Percentiles rank a stretch among this genome's conserved stretches.
Conservation (phyloP, 2,329 filamentous ascomycete species). For the Setomelanomma holmii region DNA sequence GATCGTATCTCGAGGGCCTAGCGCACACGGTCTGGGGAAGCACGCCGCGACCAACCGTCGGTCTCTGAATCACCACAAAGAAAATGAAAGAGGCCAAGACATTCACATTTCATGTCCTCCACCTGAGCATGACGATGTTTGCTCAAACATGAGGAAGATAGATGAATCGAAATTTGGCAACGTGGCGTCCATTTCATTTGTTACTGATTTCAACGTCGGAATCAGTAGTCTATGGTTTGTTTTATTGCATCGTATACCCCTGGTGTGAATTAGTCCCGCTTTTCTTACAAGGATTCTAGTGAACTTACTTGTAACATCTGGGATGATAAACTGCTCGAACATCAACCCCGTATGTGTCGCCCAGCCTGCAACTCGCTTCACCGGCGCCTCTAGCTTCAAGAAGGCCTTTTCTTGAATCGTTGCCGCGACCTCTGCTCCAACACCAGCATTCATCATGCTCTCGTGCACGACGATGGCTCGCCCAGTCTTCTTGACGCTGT, state of each 20-base stretch:
- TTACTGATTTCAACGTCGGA: no score
- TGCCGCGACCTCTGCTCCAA: constrained; percentile 88
- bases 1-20: no score
- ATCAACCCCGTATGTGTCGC: constrained; percentile 80
- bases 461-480: constrained; percentile 89
- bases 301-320: constrained; percentile 83
- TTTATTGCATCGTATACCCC: constrained; percentile 60
- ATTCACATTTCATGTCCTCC: no score
- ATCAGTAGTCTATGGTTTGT: constrained; percentile 55
- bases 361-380: constrained; percentile 87
- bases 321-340: constrained; percentile 75
- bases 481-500: constrained; percentile 87
- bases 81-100: no score
- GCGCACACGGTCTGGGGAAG: no score
- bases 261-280: constrained; percentile 17
- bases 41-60: no score
- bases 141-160: no score
- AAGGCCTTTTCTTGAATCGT: constrained; percentile 90
- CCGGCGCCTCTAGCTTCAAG: constrained; percentile 81
- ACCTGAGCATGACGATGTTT: no score
- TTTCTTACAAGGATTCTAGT: background rate
- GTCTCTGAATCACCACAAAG: no score
- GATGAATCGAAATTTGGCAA: no score
- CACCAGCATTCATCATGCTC: constrained; percentile 86
- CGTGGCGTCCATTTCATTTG: background rate